These are phyloP conservation scores for Schizosaccharomyces versatilis DNA, from an alignment of 1,139 yeast genomes.

Conservation along the genomic window DNA sequence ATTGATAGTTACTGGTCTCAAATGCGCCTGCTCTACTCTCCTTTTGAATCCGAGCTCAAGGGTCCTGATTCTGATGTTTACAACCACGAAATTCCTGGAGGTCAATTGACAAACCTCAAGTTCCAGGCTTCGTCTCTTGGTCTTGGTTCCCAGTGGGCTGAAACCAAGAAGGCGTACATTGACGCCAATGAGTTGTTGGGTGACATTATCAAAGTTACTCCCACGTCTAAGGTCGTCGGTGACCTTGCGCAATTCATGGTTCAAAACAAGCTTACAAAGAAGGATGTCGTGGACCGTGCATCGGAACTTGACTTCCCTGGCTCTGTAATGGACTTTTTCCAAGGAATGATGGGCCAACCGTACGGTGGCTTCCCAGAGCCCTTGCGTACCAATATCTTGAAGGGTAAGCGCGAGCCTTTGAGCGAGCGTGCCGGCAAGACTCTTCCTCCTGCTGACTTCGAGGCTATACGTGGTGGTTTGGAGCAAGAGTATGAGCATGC, in stretches of 20 bases:
- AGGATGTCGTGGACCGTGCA: constrained; percentile 75
- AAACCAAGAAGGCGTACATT: constrained; percentile 81
- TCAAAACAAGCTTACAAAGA: constrained; percentile 63
- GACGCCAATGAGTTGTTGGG: constrained; percentile 79
- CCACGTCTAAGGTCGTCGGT: constrained; percentile 96
- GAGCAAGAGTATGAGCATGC: constrained; percentile 31
- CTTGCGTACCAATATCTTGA: constrained; percentile 66
- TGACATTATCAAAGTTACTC: constrained; percentile 93
- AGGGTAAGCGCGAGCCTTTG: constrained; percentile 77
- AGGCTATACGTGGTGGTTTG: constrained; percentile 47
- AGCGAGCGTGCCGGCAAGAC: constrained; percentile 77
- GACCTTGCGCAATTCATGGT: constrained; percentile 98
- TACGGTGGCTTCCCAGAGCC: constrained; percentile 99
- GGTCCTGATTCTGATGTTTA: constrained; percentile 99
- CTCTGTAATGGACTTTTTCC: constrained; percentile 91
- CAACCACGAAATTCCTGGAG: constrained; percentile 97
- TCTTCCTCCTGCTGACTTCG: constrained; percentile 62
- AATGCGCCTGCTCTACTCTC: constrained; percentile 85
- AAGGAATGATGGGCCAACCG: constrained; percentile 97
- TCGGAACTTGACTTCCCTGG: constrained; percentile 90
- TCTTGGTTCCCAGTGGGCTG: constrained; percentile 84
- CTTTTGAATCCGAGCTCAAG: constrained; percentile 94
- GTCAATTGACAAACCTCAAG: constrained; percentile 85
- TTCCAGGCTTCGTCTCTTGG: constrained; percentile 99
- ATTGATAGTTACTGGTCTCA: constrained; percentile 94